Percentiles rank a stretch among this genome's conserved stretches.
Evolutionary conservation across 371 early-diverging fungal species (phyloP).

Genomic region (Nematocida ironsii): DNA sequence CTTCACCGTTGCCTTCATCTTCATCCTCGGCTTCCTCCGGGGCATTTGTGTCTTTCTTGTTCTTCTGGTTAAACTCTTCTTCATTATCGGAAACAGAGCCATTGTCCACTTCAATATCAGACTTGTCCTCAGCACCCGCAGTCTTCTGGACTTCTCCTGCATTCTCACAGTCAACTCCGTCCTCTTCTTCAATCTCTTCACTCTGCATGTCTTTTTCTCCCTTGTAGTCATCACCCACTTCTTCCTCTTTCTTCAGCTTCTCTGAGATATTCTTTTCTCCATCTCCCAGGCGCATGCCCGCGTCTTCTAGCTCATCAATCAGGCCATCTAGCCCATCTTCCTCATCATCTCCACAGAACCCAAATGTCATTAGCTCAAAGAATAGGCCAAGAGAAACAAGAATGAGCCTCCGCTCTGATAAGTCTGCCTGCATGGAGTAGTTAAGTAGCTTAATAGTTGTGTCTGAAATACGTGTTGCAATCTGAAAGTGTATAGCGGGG

Average conservation of each 20-base stretch:
- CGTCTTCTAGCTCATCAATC: slow-evolving; percentile 57
- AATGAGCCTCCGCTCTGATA: slow-evolving; percentile 32
- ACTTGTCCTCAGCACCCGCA: slow-evolving; percentile 55
- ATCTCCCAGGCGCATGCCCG: slow-evolving; percentile 61
- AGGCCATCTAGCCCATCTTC: slow-evolving; percentile 41
- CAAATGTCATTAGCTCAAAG: slow-evolving; percentile 51
- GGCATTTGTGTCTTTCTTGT: slow-evolving; percentile 32
- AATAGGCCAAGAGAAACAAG: slow-evolving; percentile 35
- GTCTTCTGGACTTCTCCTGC: slow-evolving; percentile 50
- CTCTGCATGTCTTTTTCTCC: slow-evolving; percentile 55
- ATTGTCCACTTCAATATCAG: slow-evolving; percentile 53
- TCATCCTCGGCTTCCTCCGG: slow-evolving; percentile 28
- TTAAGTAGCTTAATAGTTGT: slow-evolving; percentile 36
- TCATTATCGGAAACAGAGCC: slow-evolving; percentile 51
- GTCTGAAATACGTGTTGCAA: slow-evolving; percentile 31
- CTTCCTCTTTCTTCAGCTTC: slow-evolving; percentile 62
- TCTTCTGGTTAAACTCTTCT: slow-evolving; percentile 56
- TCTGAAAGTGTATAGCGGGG: slow-evolving; percentile 36
- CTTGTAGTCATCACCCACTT: slow-evolving; percentile 57
- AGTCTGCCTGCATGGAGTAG: slow-evolving; percentile 28
- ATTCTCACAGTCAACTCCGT: slow-evolving; percentile 56
- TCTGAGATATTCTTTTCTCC: slow-evolving; percentile 66
- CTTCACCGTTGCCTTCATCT: slow-evolving; percentile 19
- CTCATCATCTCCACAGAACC: slow-evolving; percentile 60
- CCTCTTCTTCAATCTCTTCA: slow-evolving; percentile 55